Evolutionary conservation across 768 basidiomycete genomes (phyloP).

Genomic region (Neoboletus subvelutipes): DNA sequence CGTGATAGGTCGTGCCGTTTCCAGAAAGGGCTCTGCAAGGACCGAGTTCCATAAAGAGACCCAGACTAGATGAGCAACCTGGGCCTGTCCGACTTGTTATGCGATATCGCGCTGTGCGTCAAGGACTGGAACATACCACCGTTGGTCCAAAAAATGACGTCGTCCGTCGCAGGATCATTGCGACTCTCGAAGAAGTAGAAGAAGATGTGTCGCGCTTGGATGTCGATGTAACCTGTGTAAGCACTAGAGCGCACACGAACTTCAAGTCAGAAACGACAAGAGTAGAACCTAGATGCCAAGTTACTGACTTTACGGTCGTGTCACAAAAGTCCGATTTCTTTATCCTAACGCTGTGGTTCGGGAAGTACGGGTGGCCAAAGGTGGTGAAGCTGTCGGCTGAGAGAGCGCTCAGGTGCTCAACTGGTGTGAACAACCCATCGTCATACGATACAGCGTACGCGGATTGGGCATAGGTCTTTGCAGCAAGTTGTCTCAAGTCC

Average conservation of each 20-base stretch:
- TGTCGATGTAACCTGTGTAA: slow-evolving; percentile 69
- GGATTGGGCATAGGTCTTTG: slow-evolving; percentile 2
- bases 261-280: neutral
- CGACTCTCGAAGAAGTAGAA: slow-evolving; percentile 80
- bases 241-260: slow-evolving; percentile 33
- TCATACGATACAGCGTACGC: slow-evolving; percentile 19
- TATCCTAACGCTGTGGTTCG: slow-evolving; percentile 41
- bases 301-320: slow-evolving; percentile 38
- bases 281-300: neutral
- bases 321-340: slow-evolving; percentile 42
- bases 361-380: slow-evolving; percentile 45
- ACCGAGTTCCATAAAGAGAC: slow-evolving; percentile 72
- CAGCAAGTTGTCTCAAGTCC: slow-evolving; percentile 5
- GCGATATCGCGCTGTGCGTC: neutral
- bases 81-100: slow-evolving; percentile 33
- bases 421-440: slow-evolving; percentile 35
- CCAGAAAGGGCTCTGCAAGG: slow-evolving; percentile 62
- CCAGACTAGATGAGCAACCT: slow-evolving; percentile 57
- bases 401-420: slow-evolving; percentile 30
- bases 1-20: slow-evolving; percentile 52
- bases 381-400: slow-evolving; percentile 36
- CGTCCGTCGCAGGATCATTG: slow-evolving; percentile 52
- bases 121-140: slow-evolving; percentile 45
- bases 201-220: slow-evolving; percentile 62
- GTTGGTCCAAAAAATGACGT: slow-evolving; percentile 60